Base-by-base conservation (phyloP, 1,284 basidiomycete genomes). In the Testicularia cyperi region DNA sequence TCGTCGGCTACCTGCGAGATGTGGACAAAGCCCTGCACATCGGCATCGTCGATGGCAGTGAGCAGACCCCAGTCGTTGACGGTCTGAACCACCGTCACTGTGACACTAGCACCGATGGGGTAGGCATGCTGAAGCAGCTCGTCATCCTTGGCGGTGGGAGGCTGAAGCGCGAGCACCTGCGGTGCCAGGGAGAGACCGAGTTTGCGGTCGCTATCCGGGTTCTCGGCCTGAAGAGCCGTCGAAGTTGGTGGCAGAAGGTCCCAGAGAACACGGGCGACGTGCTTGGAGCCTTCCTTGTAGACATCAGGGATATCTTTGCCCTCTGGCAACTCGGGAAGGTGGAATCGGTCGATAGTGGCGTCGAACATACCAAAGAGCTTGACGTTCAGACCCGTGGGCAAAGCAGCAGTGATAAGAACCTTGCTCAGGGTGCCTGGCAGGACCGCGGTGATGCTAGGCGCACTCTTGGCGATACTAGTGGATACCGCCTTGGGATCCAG, bases 1-100 rank as follows among this genome's bases (percentile, higher is more conserved):
- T 92, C 90, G 75, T 98, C 92, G 14, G 91, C 88, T 20, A 88
- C 82, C 76, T 92, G 90, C 10, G 94, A 96, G 69, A 97, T 96
- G 53, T 76, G 74, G 21, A 68, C 67, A 29, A 76, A 75, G 2
- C 60, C 72, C 21, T 44, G 44, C 31, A 69, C 28, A 28, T 55
- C 57, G 6, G 57, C 44, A 26, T 45, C 57, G n/a, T 55, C 29
- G n/a, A 75, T 37, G 4, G 51, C 34, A 46, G 66, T 65, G 20
- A 56, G 47, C 22, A 76, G 52, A 14, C 74, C 74, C 72, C 72
- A 76, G 33, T 70, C 68, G 15, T 44, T 57, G 41, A 66, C 51
- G 21, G 68, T 63, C 24, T 60, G 52, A 22, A 41, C 44, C 15
- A 76, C 71, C 2, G 39, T 64, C 20, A 57, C 67, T 19, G 62